A percentile compares a stretch with the other conserved stretches of the same genome.
phyloP scores from a whole-genome alignment of 139 green algal species.

The Chlamydomonas eustigma region DNA sequence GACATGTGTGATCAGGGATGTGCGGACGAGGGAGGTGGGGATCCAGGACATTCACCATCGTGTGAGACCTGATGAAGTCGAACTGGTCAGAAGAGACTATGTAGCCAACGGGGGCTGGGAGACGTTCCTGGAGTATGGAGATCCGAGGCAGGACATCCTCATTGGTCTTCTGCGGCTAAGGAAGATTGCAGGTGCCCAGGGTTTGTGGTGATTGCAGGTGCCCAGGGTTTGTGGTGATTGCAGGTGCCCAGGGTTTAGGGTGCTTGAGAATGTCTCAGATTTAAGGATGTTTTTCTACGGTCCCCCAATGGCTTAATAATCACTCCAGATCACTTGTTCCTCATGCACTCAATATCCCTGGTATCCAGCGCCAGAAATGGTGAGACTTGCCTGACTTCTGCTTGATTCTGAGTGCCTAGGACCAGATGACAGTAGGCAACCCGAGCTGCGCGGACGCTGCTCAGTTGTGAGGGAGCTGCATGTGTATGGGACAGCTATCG shows the following conservation, averaged over 20 bases:
- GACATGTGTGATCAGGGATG: constrained; percentile 79
- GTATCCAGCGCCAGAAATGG: no score
- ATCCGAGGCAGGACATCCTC: constrained; percentile 90
- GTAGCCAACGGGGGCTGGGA: constrained; percentile 93
- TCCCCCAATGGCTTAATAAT: no score
- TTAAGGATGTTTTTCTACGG: no score
- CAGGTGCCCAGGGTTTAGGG: no score
- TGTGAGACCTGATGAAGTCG: constrained; percentile 73
- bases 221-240: no score
- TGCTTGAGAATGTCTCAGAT: no score
- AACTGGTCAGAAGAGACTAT: constrained; percentile 94
- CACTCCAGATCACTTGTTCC: no score
- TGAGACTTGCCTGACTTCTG: no score
- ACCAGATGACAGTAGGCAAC: constrained; percentile 58
- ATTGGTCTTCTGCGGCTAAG: constrained; percentile 89
- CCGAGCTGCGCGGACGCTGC: constrained; percentile 66
- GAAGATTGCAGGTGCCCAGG: constrained; percentile 32
- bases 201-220: no score
- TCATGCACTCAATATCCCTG: no score
- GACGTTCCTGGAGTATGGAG: constrained; percentile 95
- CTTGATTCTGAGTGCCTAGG: no score
- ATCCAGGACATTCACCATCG: constrained; percentile 96
- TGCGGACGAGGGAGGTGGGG: constrained; percentile 90
- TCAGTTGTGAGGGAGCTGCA: constrained; percentile 96
- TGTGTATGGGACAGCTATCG: constrained; percentile 94